Evolutionary conservation across 2,329 filamentous ascomycete genomes (phyloP).

Genomic region (Thermomyces lanuginosus): DNA sequence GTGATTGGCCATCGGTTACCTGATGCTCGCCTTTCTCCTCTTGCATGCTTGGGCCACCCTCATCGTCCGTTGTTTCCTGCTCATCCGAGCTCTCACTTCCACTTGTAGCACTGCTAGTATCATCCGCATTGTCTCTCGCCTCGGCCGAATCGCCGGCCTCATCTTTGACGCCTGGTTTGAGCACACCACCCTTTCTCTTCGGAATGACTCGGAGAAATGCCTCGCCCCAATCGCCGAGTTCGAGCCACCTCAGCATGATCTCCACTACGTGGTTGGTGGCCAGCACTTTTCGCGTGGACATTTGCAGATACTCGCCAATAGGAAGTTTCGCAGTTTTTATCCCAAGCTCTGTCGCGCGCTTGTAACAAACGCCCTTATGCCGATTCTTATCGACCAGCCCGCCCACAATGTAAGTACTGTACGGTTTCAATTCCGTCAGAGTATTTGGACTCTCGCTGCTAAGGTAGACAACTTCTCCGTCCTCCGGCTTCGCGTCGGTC

Average conservation of each 20-base stretch:
- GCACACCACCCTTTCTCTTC: constrained; percentile 64
- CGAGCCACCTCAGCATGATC: constrained; percentile 89
- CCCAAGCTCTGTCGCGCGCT: constrained; percentile 54
- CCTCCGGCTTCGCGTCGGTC: constrained; percentile 16
- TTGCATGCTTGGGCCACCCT: too few relatives aligned
- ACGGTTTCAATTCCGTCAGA: constrained; percentile 64
- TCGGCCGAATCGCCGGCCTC: background rate
- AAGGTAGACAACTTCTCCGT: constrained; percentile 63
- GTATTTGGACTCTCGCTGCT: constrained; percentile 82
- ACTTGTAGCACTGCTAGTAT: background rate
- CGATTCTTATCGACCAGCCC: constrained; percentile 92
- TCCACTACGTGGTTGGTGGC: constrained; percentile 93
- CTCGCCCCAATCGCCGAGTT: constrained; percentile 76
- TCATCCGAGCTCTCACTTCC: constrained; percentile 1
- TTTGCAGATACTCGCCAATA: constrained; percentile 87
- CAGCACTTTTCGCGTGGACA: constrained; percentile 71
- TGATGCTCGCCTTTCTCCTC: too few relatives aligned
- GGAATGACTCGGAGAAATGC: constrained; percentile 82
- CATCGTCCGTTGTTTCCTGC: constrained; percentile 1
- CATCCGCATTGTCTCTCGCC: constrained; percentile 1
- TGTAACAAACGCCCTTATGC: constrained; percentile 87
- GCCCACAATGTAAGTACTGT: constrained; percentile 83
- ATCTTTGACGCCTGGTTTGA: constrained; percentile 31
- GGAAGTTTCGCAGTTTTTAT: constrained; percentile 81
- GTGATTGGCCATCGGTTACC: too few relatives aligned